Evolutionary conservation across 1,284 basidiomycete species (phyloP).

Genomic region (Cerioporus squamosus): DNA sequence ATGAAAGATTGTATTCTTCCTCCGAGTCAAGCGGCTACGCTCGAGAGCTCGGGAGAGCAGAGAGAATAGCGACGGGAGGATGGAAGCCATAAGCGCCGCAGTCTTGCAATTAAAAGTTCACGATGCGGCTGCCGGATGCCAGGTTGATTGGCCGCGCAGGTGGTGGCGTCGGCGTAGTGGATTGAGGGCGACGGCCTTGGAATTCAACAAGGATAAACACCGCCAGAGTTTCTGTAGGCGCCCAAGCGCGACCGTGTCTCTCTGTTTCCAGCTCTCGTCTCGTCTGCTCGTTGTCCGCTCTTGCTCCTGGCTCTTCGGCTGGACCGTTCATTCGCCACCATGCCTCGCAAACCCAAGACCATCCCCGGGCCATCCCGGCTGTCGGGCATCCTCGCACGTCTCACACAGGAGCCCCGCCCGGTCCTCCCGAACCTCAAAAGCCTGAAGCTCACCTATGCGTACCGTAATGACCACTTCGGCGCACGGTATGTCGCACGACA

Average conservation of each 20-base stretch:
- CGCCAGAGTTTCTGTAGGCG: constrained; percentile 5
- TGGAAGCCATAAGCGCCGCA: no score
- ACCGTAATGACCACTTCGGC: constrained; percentile 74
- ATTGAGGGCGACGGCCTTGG: constrained; percentile 4
- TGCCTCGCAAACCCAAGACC: constrained; percentile 49
- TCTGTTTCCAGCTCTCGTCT: constrained; percentile 1
- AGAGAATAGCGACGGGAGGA: no score
- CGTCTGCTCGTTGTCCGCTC: background rate
- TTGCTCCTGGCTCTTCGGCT: background rate
- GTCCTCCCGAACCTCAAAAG: constrained; percentile 52
- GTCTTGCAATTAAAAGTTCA: no score
- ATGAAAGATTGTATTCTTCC: no score
- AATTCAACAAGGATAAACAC: constrained; percentile 29
- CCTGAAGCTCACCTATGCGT: constrained; percentile 61
- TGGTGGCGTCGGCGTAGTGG: background rate
- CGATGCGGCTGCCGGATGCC: no score
- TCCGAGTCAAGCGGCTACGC: no score
- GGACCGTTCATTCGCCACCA: constrained; percentile 12
- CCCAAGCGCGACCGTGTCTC: constrained; percentile 3
- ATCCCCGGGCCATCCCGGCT: constrained; percentile 58
- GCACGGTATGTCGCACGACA: constrained; percentile 50
- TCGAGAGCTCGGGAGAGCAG: no score
- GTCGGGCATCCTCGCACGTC: constrained; percentile 53
- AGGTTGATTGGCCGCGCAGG: no score
- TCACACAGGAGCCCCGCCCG: constrained; percentile 62